Evolutionary conservation across 805 yeast species (phyloP).

Genomic region (Danielozyma ontarioensis): DNA sequence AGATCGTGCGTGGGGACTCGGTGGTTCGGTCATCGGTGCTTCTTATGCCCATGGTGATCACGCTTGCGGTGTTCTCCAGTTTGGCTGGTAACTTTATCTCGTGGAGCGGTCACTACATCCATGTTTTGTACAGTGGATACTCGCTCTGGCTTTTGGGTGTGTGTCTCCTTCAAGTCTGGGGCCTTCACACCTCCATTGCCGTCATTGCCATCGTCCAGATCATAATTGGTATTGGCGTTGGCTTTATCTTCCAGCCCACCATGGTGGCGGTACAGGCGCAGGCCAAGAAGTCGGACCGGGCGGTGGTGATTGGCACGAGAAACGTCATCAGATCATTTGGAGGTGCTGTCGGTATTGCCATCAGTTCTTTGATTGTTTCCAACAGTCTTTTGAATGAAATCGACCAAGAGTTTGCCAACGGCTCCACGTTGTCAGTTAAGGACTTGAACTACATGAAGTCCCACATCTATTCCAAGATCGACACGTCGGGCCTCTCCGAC

Average conservation of each 20-base stretch:
- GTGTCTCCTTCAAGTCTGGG: slow-evolving; percentile 19
- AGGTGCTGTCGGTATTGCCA: slow-evolving; percentile 56
- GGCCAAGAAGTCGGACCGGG: slow-evolving; percentile 46
- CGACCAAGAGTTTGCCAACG: slow-evolving; percentile 1
- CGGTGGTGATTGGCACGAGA: slow-evolving; percentile 54
- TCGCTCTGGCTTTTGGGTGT: slow-evolving; percentile 18
- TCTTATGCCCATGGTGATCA: slow-evolving; percentile 20
- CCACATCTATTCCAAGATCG: slow-evolving; percentile 15
- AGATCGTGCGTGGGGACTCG: slow-evolving; percentile 16
- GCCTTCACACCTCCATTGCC: slow-evolving; percentile 13
- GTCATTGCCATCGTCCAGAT: slow-evolving; percentile 18
- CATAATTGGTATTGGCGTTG: slow-evolving; percentile 36
- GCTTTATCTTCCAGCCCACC: slow-evolving; percentile 50
- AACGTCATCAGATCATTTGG: slow-evolving; percentile 56
- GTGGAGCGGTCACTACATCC: slow-evolving; percentile 14
- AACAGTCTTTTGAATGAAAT: slow-evolving; percentile 26
- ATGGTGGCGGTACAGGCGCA: slow-evolving; percentile 54
- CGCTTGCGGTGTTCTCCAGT: slow-evolving; percentile 13
- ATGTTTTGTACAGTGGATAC: slow-evolving; percentile 14
- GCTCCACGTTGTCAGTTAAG: slow-evolving; percentile 8
- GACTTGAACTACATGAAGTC: slow-evolving; percentile 16
- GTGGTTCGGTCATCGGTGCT: slow-evolving; percentile 16
- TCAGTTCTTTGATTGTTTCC: slow-evolving; percentile 34
- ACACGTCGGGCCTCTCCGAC: slow-evolving; percentile 10
- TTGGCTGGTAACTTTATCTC: slow-evolving; percentile 15